Conservation (phyloP, 2,329 filamentous ascomycete genomes). For the Ilyonectria robusta region DNA sequence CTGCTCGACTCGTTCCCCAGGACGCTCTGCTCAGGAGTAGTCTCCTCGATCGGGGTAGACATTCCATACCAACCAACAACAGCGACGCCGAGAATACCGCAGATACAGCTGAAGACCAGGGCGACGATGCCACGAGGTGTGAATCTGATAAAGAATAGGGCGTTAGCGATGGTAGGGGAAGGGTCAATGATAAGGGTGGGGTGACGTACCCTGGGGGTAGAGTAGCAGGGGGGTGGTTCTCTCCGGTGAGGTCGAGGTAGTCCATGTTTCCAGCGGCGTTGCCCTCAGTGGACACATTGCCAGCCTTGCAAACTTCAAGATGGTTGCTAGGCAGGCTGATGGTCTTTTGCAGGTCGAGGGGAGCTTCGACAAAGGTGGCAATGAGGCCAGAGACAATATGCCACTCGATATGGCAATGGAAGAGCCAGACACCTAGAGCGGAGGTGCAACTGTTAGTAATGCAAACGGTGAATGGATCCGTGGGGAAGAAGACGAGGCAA, state of each 20-base stretch:
- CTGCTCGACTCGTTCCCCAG: neutral
- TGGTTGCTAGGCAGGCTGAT: conserved; percentile 74
- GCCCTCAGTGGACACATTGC: conserved; percentile 67
- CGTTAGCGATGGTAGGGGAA: neutral
- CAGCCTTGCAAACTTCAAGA: conserved; percentile 69
- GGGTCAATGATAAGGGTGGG: neutral
- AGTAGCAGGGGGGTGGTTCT: conserved; percentile 67
- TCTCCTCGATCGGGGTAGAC: conserved; percentile 32
- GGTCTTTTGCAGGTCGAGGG: conserved; percentile 72
- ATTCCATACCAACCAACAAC: conserved; percentile 78
- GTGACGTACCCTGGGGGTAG: conserved; percentile 73
- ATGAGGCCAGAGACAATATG: conserved; percentile 77
- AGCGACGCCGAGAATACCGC: conserved; percentile 77
- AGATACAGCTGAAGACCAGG: conserved; percentile 79
- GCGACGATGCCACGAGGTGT: conserved; percentile 81
- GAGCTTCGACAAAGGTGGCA: conserved; percentile 75
- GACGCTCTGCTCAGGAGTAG: neutral
- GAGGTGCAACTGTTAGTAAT: neutral
- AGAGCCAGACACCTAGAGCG: conserved; percentile 72
- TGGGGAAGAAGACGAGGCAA: neutral
- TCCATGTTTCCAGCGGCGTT: conserved; percentile 85
- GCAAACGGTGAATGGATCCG: neutral
- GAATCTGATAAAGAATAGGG: conserved; percentile 61
- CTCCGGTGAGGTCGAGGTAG: conserved; percentile 73
- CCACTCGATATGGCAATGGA: conserved; percentile 89